Evolutionary conservation across 352 stramenopile genomes (phyloP).

Genomic region (Phytophthora cryptogea): DNA sequence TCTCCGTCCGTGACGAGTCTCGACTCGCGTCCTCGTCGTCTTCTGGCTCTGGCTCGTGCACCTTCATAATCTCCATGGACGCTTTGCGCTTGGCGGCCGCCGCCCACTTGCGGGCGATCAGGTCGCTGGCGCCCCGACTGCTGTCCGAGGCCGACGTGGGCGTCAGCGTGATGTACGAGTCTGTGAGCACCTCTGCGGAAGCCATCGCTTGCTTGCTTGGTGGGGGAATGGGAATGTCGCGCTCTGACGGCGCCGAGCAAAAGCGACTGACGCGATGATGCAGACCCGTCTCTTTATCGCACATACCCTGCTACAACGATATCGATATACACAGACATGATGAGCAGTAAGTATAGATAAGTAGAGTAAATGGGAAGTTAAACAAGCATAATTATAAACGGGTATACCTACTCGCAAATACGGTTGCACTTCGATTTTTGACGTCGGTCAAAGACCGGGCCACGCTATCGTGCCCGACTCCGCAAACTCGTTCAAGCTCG

Average conservation of each 20-base stretch:
- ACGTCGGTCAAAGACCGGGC: background rate
- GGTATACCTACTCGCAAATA: constrained; percentile 4
- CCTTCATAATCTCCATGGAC: constrained; percentile 32
- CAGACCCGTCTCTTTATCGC: constrained; percentile 5
- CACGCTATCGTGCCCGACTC: constrained; percentile 5
- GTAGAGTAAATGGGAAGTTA: background rate
- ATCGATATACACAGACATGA: background rate
- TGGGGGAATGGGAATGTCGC: constrained; percentile 22
- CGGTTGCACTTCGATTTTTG: constrained; percentile 20
- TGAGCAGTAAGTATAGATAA: background rate
- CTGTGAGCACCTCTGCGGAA: constrained; percentile 17
- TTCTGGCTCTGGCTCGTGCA: constrained; percentile 30
- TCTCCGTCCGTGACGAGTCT: constrained; percentile 42
- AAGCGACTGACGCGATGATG: constrained; percentile 20
- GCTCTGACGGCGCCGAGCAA: constrained; percentile 14
- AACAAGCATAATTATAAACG: background rate
- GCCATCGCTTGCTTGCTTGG: constrained; percentile 22
- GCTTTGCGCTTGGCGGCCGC: constrained; percentile 42
- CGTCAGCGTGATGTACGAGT: constrained; percentile 64
- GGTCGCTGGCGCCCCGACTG: constrained; percentile 31
- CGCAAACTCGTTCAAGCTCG: background rate
- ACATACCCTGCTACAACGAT: background rate
- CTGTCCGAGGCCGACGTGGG: constrained; percentile 38
- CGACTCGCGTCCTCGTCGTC: constrained; percentile 26
- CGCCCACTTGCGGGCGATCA: constrained; percentile 52